Conservation (phyloP, 2,329 filamentous ascomycete species). For the Neofusicoccum kwambonambiense region DNA sequence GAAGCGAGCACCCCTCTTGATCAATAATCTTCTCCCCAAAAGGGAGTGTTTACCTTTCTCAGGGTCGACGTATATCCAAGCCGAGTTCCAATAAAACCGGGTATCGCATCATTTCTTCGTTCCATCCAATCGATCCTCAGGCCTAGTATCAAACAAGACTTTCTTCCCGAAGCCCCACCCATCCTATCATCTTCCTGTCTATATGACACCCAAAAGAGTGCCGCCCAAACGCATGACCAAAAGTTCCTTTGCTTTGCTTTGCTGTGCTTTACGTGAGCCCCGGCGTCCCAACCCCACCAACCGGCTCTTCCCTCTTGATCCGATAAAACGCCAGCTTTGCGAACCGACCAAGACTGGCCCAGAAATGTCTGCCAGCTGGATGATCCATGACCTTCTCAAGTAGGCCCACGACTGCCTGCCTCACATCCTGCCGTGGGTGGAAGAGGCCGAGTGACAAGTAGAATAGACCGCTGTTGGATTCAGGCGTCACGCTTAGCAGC, state of each 20-base stretch:
- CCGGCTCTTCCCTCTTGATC: conserved; percentile 61
- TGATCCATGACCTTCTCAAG: conserved; percentile 81
- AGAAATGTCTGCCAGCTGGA: conserved; percentile 91
- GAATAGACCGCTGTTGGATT: conserved; percentile 84
- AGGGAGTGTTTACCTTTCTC: too few species aligned
- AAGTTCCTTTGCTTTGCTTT: neutral
- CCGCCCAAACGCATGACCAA: too few species aligned
- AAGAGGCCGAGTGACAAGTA: conserved; percentile 89
- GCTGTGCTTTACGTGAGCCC: neutral
- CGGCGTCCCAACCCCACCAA: neutral
- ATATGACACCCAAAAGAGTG: neutral
- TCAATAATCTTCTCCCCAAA: too few species aligned
- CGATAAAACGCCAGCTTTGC: conserved; percentile 82
- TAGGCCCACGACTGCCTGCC: conserved; percentile 73
- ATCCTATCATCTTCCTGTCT: neutral
- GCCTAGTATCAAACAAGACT: too few species aligned
- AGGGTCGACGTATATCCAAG: neutral
- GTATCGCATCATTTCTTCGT: conserved; percentile 15
- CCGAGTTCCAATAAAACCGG: neutral
- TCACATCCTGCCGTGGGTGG: conserved; percentile 79
- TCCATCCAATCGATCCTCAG: neutral
- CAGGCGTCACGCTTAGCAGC: conserved; percentile 76
- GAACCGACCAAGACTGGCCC: conserved; percentile 80
- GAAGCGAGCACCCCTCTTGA: too few species aligned
- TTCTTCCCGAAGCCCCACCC: neutral